Evolutionary conservation across 495 filamentous ascomycete species (phyloP), one percentile per base, ranked within the genome.

Genomic region (Talaromyces borbonicus): DNA sequence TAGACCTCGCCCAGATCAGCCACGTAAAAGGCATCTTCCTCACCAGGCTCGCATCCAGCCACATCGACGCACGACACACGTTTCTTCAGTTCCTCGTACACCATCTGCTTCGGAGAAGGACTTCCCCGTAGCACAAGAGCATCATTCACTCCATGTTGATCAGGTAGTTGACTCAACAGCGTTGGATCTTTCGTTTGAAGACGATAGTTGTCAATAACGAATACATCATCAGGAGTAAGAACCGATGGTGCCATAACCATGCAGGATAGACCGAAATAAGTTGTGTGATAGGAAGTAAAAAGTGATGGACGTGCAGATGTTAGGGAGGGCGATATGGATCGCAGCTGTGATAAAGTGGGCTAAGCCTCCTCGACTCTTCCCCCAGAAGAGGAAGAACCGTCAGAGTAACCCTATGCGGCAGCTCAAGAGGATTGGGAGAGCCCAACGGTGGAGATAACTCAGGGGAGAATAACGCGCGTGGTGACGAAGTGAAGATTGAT

Each of bases 1-100:
- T 97, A 97, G 51, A 97, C 85, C 70, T 97, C 90, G 60, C 93
- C 92, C 66, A 99, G 81, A 69, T 99, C 92, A 52, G 85, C 90
- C 49, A 99, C 93, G 64, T 95, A 97, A 65, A 97, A 99, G 24
- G 92, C 80, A 73, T 96, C 92, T 66, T 97, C 92, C 48, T 87
- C 90, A 47, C 93, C 93, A 24, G 86, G 74, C 41, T 82, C 85
- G 64, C 93, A 97, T 47, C 65, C 68, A 53, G 96, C 85, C 48
- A 83, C 79, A 73, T 98, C 79, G 52, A 97, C 81, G 51, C 65
- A 76, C 48, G 85, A 76, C 43, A 95, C 81, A 47, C 85, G 87
- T 52, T 80, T 77, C 69, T 84, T 85, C 56, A 96, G 69, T 54
- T 88, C 80, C 53, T 87, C 72, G 52, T 83, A 75, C 57, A 96